A percentile compares a stretch with the other conserved stretches of the same genome.
phyloP scores from a whole-genome alignment of 768 basidiomycete species.

The Postia placenta region DNA sequence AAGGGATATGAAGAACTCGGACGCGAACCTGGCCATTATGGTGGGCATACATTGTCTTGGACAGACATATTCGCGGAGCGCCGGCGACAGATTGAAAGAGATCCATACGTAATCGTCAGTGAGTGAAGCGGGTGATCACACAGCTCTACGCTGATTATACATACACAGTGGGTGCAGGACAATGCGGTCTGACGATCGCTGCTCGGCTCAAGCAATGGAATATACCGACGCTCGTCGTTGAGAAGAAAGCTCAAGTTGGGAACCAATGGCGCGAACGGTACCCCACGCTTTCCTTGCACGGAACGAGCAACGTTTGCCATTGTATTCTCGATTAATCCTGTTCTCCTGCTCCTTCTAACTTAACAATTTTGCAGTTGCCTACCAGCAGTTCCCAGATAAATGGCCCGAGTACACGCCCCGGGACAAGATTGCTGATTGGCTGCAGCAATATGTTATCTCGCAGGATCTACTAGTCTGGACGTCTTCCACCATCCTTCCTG shows the following conservation, averaged over 20 bases:
- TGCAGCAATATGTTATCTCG: conserved; percentile 34
- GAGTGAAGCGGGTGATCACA: conserved; percentile 5
- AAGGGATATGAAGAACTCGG: conserved; percentile 30
- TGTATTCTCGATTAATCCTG: not conserved
- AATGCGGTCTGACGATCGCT: conserved; percentile 35
- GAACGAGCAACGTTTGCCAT: too few relatives aligned
- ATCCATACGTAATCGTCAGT: conserved; percentile 37
- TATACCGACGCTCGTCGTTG: conserved; percentile 33
- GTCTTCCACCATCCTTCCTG: conserved; percentile 24
- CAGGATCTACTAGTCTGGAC: conserved; percentile 43
- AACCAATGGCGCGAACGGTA: conserved; percentile 42
- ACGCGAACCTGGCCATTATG: conserved; percentile 27
- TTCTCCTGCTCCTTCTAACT: not conserved
- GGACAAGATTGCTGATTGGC: conserved; percentile 38
- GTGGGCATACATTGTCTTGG: conserved; percentile 31
- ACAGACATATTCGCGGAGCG: conserved; percentile 16
- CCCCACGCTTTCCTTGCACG: conserved; percentile 36
- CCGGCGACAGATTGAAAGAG: conserved; percentile 29
- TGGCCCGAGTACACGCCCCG: conserved; percentile 37
- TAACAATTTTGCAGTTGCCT: conserved; percentile 30
- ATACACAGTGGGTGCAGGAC: conserved; percentile 35
- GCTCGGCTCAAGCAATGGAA: conserved; percentile 37
- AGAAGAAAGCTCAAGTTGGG: conserved; percentile 29
- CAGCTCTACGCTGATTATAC: not conserved
- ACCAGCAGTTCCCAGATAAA: conserved; percentile 31